Conservation (phyloP, 2,329 filamentous ascomycete genomes). For the Penicillium brevicompactum region DNA sequence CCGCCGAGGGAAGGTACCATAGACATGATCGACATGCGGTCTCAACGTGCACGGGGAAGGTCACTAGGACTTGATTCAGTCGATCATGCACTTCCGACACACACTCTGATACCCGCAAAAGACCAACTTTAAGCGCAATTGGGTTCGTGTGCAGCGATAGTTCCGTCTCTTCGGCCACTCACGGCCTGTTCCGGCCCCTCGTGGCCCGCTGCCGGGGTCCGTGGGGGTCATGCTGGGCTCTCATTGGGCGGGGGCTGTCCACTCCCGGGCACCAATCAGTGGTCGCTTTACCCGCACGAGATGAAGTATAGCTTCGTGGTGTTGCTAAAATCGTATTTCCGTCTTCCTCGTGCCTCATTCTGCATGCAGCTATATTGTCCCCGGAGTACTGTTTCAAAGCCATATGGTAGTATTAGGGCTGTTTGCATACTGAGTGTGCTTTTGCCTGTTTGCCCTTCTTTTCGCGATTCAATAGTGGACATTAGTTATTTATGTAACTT, state of each 20-base stretch:
- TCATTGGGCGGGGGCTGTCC: constrained; percentile 9
- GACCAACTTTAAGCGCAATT: constrained; percentile 26
- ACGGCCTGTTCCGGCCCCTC: constrained; percentile 12
- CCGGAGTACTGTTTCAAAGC: too few relatives aligned
- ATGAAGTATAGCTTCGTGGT: too few relatives aligned
- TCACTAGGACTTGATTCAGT: neutral
- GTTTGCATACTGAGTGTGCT: too few relatives aligned
- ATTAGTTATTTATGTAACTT: too few relatives aligned
- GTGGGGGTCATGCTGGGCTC: constrained; percentile 8
- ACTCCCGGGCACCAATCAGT: neutral
- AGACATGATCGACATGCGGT: neutral
- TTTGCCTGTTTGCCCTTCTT: too few relatives aligned
- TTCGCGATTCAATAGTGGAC: too few relatives aligned
- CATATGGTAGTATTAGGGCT: too few relatives aligned
- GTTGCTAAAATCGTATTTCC: too few relatives aligned
- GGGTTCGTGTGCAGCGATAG: constrained; percentile 17
- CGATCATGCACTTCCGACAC: neutral
- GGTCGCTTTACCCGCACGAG: neutral
- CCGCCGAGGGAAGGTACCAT: constrained; percentile 9
- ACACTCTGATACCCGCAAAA: too few relatives aligned
- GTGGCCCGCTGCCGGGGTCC: constrained; percentile 12
- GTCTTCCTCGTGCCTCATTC: too few relatives aligned
- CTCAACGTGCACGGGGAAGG: neutral
- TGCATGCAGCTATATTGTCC: too few relatives aligned
- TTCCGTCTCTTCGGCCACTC: constrained; percentile 13